Base-by-base conservation (phyloP, 306 rosid species). In the Pyrus betulifolia region DNA sequence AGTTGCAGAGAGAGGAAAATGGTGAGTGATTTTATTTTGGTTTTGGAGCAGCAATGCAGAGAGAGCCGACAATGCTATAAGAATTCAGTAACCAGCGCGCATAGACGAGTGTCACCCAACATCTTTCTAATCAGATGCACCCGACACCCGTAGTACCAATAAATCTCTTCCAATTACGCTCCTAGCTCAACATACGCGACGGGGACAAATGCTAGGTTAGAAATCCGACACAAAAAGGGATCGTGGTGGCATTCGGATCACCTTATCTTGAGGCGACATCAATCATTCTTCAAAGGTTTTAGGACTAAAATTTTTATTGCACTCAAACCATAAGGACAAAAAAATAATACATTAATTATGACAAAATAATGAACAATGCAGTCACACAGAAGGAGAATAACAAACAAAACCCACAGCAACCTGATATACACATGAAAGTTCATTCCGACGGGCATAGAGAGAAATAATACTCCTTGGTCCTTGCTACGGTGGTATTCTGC, bases 331-430 rank as follows among this genome's bases (percentile, higher is more conserved):
- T 17, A 21, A 51, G 30, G 31, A 8, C 55, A 19, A 55, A 78
- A 78, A 54, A 57, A 74, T 62, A 74, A 74, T 64, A 80, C 87
- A 80, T 74, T 80, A 81, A 78, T 74, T 72, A 76, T 72, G 84
- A 83, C 67, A 84, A 87, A 90, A 79, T 78, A 85, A 86, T 86
- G 71, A 81, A 60, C 45, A 88, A 79, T 61, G 80, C 80, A 87
- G 87, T 87, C 93, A 78, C 89, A 86, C 86, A 73, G 74, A 76
- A 77, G 70, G 76, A 88, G 81, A 78, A 78, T 85, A 84, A 85
- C 46, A 72, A 88, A 74, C 80, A 83, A 87, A 87, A 89, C 90
- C 98, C 78, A 84, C 84, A 76, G 83, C 80, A 84, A 82, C 84
- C 79, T 74, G 72, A 78, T 83, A 87, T 84, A 82, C 86, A 84